Percentiles rank a stretch among this genome's conserved stretches.
These are phyloP conservation scores for Ceratobasidium sp. DNA, from an alignment of 1,284 basidiomycete genomes.

Conservation along the genomic window DNA sequence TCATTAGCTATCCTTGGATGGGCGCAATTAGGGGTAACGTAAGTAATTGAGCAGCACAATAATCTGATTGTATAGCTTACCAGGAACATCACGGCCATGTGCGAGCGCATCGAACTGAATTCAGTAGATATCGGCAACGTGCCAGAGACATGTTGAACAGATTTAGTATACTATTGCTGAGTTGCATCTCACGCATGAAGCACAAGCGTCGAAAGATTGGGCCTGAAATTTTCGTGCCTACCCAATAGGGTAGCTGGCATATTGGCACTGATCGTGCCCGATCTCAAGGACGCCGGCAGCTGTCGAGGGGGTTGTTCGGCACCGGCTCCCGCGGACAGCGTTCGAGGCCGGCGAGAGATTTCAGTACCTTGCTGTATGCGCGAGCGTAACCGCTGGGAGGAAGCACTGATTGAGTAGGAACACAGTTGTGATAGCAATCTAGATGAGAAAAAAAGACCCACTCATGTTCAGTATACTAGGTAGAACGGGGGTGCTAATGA, in stretches of 20 bases:
- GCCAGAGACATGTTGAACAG: background rate
- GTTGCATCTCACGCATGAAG: background rate
- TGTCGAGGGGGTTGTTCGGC: constrained; percentile 20
- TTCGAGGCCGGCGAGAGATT: background rate
- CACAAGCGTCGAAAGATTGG: constrained; percentile 4
- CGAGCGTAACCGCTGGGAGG: background rate
- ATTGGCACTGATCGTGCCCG: constrained; percentile 15
- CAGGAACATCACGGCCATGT: constrained; percentile 12
- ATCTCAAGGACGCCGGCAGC: background rate
- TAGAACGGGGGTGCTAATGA: constrained; percentile 20
- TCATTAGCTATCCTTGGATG: constrained; percentile 23
- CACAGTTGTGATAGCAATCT: background rate
- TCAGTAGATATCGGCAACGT: background rate
- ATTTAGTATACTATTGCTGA: background rate
- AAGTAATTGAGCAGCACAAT: constrained; percentile 20
- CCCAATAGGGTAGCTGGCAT: background rate
- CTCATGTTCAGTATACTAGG: background rate
- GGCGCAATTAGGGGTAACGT: constrained; percentile 22
- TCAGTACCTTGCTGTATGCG: background rate
- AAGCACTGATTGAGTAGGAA: background rate
- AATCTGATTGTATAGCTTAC: background rate
- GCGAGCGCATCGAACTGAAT: background rate
- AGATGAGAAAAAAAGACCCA: background rate
- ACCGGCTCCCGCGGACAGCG: constrained; percentile 9
- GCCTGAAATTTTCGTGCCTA: constrained; percentile 10